Percentiles rank a stretch among this genome's conserved stretches.
phyloP scores from a whole-genome alignment of 768 basidiomycete species.

The Auriculariales sp. region DNA sequence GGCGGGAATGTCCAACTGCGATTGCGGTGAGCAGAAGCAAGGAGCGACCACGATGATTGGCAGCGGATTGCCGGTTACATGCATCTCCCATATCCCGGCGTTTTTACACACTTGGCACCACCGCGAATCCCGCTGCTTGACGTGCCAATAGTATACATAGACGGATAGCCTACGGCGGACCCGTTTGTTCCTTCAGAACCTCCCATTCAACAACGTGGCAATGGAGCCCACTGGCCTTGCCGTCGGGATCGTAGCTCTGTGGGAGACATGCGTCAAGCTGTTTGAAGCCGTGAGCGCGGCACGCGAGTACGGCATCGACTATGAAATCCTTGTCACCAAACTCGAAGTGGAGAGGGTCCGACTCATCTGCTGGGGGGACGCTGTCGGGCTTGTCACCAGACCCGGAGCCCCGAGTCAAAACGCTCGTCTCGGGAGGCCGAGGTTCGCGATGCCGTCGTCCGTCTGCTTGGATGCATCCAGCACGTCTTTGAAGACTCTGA shows the following conservation, averaged over 20 bases:
- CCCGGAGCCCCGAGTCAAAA: background rate
- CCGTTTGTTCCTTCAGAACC: too few relatives aligned
- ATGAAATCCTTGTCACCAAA: background rate
- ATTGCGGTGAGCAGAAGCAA: too few relatives aligned
- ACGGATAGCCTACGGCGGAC: too few relatives aligned
- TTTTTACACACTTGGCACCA: too few relatives aligned
- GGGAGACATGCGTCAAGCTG: conserved; percentile 2
- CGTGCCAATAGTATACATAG: too few relatives aligned
- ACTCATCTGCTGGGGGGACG: conserved; percentile 1
- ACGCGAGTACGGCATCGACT: background rate
- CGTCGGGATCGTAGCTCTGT: background rate
- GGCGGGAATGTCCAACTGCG: too few relatives aligned
- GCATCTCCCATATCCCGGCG: too few relatives aligned
- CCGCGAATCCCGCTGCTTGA: too few relatives aligned
- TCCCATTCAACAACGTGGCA: too few relatives aligned
- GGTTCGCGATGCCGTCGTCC: background rate
- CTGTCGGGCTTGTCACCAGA: background rate
- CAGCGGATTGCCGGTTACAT: too few relatives aligned
- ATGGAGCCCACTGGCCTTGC: conserved; percentile 1
- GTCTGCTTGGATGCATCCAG: background rate
- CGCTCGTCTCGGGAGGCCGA: too few relatives aligned
- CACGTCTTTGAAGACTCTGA: background rate
- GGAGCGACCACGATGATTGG: too few relatives aligned
- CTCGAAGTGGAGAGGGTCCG: conserved; percentile 2
- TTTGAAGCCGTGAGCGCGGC: background rate